Conservation (phyloP, 208 protist species). For the Crithidia expoeki region DNA sequence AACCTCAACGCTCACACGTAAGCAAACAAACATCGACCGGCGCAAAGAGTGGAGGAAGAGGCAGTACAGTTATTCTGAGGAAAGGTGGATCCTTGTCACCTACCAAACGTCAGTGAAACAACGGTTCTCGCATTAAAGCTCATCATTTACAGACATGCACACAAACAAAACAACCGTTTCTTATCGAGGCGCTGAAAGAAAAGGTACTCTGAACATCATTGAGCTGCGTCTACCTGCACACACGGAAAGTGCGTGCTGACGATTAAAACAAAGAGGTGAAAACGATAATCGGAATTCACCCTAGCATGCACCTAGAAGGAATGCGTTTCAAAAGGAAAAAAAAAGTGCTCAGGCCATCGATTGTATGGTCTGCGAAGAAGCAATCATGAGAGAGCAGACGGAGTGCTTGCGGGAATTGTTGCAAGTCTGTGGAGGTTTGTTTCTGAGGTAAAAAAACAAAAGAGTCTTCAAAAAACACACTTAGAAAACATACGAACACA, state of each 20-base stretch:
- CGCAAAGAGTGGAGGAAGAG: conserved; percentile 12
- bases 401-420: too few species aligned
- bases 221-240: too few species aligned
- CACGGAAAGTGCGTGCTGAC: too few species aligned
- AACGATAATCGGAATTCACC: too few species aligned
- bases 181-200: too few species aligned
- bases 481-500: not conserved
- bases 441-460: not conserved
- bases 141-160: not conserved
- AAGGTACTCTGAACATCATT: too few species aligned
- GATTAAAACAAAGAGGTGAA: too few species aligned
- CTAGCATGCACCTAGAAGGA: too few species aligned
- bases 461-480: not conserved
- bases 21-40: not conserved
- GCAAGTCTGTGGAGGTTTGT: too few species aligned
- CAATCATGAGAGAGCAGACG: not conserved
- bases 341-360: not conserved
- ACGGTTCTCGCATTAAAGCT: not conserved
- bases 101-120: not conserved
- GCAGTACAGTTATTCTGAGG: not conserved
- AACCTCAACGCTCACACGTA: too few species aligned
- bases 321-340: not conserved
- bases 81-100: not conserved
- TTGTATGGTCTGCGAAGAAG: not conserved
- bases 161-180: too few species aligned